These are phyloP conservation scores for Cerioporus squamosus DNA, from an alignment of 1,284 basidiomycete genomes.

Conservation along the genomic window DNA sequence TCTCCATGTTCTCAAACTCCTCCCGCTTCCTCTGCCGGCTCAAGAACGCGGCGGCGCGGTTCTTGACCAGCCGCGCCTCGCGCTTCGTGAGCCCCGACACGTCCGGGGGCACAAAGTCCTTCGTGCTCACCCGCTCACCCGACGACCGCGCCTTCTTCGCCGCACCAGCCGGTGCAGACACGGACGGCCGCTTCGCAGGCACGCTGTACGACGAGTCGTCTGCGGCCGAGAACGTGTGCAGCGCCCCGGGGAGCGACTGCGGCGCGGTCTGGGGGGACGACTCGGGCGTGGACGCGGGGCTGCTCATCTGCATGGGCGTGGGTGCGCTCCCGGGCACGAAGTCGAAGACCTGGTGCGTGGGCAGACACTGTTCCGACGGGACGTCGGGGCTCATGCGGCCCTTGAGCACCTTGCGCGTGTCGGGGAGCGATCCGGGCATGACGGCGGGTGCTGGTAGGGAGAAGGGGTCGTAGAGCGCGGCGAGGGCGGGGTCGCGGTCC, in stretches of 20 bases:
- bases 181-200: constrained; percentile 46
- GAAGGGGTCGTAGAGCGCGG: constrained; percentile 34
- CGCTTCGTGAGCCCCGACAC: constrained; percentile 87
- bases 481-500: constrained; percentile 50
- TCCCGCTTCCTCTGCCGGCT: constrained; percentile 89
- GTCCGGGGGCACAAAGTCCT: constrained; percentile 88
- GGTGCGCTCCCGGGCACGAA: constrained; percentile 33
- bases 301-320: constrained; percentile 12
- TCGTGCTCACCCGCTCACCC: constrained; percentile 72
- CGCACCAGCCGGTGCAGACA: constrained; percentile 41
- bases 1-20: constrained; percentile 89
- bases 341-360: constrained; percentile 75
- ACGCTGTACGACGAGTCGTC: constrained; percentile 24
- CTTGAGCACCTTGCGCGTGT: constrained; percentile 50
- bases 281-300: constrained; percentile 32
- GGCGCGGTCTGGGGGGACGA: constrained; percentile 29
- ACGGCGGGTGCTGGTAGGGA: constrained; percentile 54
- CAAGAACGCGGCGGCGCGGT: constrained; percentile 89
- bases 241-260: constrained; percentile 40
- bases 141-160: constrained; percentile 60
- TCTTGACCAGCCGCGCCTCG: constrained; percentile 90
- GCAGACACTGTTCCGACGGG: constrained; percentile 57
- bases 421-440: constrained; percentile 36
- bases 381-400: constrained; percentile 53
- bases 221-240: constrained; percentile 36